These are phyloP conservation scores for Lathyrus oleraceus DNA, from an alignment of 306 rosid genomes.

Conservation along the genomic window DNA sequence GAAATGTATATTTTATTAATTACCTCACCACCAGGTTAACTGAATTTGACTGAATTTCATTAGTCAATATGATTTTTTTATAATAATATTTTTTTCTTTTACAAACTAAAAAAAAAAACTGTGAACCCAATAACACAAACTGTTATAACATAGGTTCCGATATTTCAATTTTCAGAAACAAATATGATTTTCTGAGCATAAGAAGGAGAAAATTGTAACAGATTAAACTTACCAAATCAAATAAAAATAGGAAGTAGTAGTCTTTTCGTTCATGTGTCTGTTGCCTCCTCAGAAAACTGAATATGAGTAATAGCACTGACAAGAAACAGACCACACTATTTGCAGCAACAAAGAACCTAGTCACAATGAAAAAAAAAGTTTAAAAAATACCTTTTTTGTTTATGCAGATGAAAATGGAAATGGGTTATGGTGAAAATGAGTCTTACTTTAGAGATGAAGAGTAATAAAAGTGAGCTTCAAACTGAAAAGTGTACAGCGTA, in stretches of 20 bases:
- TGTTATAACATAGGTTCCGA: background rate
- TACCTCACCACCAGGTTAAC: background rate
- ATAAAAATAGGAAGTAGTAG: constrained; percentile 44
- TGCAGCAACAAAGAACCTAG: constrained; percentile 69
- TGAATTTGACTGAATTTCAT: background rate
- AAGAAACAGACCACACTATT: constrained; percentile 46
- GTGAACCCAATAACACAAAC: background rate
- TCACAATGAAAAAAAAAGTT: too few relatives aligned
- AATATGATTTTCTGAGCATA: background rate
- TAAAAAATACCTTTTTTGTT: too few relatives aligned
- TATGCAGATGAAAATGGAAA: background rate
- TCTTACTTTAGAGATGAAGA: constrained; percentile 58
- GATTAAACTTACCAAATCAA: constrained; percentile 50
- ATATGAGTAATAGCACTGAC: constrained; percentile 47
- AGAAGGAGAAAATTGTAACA: too few relatives aligned
- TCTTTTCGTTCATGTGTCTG: constrained; percentile 18
- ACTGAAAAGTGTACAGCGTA: constrained; percentile 30
- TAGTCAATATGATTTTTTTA: too few relatives aligned
- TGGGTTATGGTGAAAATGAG: constrained; percentile 1
- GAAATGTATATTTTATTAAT: background rate
- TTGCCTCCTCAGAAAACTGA: constrained; percentile 31
- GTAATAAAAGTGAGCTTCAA: constrained; percentile 61
- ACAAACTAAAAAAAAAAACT: too few relatives aligned
- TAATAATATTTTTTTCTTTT: too few relatives aligned
- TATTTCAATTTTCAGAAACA: background rate